Conservation (phyloP, 768 basidiomycete genomes). For the Auricularia sp. region DNA sequence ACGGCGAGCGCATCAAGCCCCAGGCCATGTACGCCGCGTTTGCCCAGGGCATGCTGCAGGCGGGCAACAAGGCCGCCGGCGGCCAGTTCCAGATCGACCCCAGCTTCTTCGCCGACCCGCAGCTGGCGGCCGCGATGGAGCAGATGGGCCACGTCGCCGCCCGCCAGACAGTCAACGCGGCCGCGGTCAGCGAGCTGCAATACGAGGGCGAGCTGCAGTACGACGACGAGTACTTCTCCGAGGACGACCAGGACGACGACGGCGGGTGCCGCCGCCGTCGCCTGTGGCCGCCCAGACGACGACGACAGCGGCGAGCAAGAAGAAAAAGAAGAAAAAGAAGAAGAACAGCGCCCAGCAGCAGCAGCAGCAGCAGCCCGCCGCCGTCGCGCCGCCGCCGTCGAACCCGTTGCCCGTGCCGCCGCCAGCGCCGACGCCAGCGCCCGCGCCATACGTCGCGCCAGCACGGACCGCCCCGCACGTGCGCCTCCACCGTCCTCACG, state of each 20-base stretch:
- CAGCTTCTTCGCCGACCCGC: conserved; percentile 44
- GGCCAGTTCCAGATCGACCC: conserved; percentile 36
- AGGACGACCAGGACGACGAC: conserved; percentile 1
- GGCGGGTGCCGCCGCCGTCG: background rate
- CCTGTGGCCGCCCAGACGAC: background rate
- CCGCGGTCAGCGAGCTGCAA: background rate
- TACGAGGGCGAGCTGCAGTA: background rate
- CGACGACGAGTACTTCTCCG: background rate
- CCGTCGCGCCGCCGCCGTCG: conserved; percentile 12
- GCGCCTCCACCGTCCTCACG: conserved; percentile 62
- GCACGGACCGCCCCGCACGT: conserved; percentile 14
- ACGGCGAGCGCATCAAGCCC: background rate
- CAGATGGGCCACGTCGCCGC: conserved; percentile 16
- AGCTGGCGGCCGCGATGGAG: conserved; percentile 42
- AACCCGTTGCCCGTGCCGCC: conserved; percentile 20
- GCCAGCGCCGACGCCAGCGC: conserved; percentile 19
- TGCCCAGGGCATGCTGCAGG: conserved; percentile 55
- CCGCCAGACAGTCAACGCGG: background rate
- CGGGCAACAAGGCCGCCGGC: conserved; percentile 26
- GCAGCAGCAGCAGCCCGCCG: conserved; percentile 21
- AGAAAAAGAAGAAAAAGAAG: conserved; percentile 45
- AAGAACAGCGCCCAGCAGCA: conserved; percentile 24
- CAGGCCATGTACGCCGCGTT: conserved; percentile 51
- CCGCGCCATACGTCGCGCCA: conserved; percentile 8
- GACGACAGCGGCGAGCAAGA: conserved; percentile 17